Base-by-base conservation (phyloP, 371 early-diverging fungal genomes). In the Rhizopus sp. region DNA sequence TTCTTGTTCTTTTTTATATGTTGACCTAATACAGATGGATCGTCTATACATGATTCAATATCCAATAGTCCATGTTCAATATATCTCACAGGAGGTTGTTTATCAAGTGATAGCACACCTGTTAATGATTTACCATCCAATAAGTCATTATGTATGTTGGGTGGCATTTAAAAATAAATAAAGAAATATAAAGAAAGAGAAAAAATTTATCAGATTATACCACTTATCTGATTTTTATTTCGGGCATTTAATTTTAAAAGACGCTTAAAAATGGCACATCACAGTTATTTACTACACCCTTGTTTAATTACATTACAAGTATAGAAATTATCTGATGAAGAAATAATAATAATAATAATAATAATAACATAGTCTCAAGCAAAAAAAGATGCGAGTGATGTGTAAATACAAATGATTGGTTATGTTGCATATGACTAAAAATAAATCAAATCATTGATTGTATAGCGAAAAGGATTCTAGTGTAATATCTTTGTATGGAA, bases 21-120 rank as follows among this genome's bases (percentile, higher is more conserved):
- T n/a, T 59, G 69, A 13, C 82, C 82, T 7, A 82, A 56, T 34
- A 50, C 40, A n/a, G 48, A 48, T n/a, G 56, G 48, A 48, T 57
- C 50, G 39, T 57, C 50, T 34, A 57, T 81, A 63, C 85, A 85
- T 5, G 82, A 69, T 32, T 82, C 83, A 57, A 82, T 82, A 66
- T 82, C 80, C 55, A 75, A 62, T 16, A 78, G 60, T 23, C 23
- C 23, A 16, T 46, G 42, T 10, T 55, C 40, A 8, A 38, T 41
- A 31, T 38, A 29, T 9, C 15, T 10, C 17, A 34, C 49, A n/a
- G 48, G 53, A 9, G 54, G 52, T n/a, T 59, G 64, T 32, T 62
- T 56, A 13, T 60, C 60, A 17, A 67, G 64, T 45, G 68, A 60
- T 5, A 61, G 42, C 13, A 71, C 72, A 50, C 72, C 72, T 31